A percentile compares a stretch with the other conserved stretches of the same genome.
Conservation (phyloP, 768 basidiomycete species). For the Mrakia gelida region DNA sequence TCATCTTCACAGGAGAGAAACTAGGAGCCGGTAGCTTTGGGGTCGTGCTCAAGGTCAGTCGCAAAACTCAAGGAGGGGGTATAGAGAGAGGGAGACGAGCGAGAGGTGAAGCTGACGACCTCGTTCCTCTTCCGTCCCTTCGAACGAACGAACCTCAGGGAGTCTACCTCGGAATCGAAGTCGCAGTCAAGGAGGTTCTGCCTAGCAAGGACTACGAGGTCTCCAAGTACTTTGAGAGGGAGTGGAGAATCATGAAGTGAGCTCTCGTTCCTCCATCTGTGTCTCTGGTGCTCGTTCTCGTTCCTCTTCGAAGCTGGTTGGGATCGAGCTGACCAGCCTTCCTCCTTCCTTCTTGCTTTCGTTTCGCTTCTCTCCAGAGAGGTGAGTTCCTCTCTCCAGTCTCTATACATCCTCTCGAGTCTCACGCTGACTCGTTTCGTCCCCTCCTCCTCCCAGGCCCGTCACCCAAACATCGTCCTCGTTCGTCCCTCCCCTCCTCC, state of each 20-base stretch:
- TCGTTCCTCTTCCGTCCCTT: not conserved
- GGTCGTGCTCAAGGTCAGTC: constrained; percentile 26
- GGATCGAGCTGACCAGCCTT: not conserved
- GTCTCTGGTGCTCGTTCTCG: no score
- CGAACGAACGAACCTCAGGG: constrained; percentile 48
- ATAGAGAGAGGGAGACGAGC: not conserved
- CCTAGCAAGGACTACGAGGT: constrained; percentile 45
- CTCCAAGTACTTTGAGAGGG: constrained; percentile 95
- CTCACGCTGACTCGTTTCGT: not conserved
- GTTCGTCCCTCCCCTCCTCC: not conserved
- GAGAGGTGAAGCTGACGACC: not conserved
- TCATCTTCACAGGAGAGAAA: constrained; percentile 27
- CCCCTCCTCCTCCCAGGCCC: constrained; percentile 52
- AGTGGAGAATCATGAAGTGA: constrained; percentile 93
- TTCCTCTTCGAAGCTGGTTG: no score
- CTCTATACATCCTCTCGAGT: not conserved
- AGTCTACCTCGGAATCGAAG: constrained; percentile 87
- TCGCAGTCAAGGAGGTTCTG: constrained; percentile 67
- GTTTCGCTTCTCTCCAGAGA: not conserved
- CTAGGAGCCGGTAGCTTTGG: constrained; percentile 30
- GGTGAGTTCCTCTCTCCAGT: not conserved
- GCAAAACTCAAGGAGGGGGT: no score
- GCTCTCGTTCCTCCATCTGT: not conserved
- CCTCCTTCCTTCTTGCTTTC: constrained; percentile 20
- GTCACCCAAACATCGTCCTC: constrained; percentile 87